Conservation (phyloP, 148 eudicot genomes). For the Dysphania ambrosioides region DNA sequence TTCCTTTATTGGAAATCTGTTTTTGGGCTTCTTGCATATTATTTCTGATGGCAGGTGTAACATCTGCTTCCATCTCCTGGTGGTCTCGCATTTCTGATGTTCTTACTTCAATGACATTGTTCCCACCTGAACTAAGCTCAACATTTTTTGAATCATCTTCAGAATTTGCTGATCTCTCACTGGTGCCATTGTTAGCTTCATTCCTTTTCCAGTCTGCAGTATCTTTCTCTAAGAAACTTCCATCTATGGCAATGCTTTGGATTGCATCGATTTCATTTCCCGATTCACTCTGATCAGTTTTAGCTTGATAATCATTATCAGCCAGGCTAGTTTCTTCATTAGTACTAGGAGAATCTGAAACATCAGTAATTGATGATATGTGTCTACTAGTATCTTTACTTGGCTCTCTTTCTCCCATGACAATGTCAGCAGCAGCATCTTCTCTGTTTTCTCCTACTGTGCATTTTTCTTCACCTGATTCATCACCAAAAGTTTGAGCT, state of each 20-base stretch:
- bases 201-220: not conserved
- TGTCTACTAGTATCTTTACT: not conserved
- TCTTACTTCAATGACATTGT: not conserved
- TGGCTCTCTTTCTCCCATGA: conserved; percentile 5
- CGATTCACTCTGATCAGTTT: not conserved
- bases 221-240: not conserved
- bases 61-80: conserved; percentile 14
- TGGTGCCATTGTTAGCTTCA: not conserved
- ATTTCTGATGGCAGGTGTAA: conserved; percentile 1
- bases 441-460: not conserved
- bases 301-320: no score
- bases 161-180: conserved; percentile 9
- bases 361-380: not conserved
- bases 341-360: not conserved
- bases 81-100: conserved; percentile 11
- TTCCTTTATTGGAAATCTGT: conserved; percentile 1
- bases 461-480: conserved; percentile 5
- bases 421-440: not conserved
- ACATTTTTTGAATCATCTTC: conserved; percentile 14
- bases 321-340: not conserved
- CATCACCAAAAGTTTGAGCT: conserved; percentile 7
- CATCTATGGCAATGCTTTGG: not conserved
- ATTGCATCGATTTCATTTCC: not conserved
- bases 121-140: conserved; percentile 1
- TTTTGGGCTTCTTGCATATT: conserved; percentile 2